A percentile compares a stretch with the other conserved stretches of the same genome.
Conservation (phyloP, 768 basidiomycete species). For the Suillus subluteus region DNA sequence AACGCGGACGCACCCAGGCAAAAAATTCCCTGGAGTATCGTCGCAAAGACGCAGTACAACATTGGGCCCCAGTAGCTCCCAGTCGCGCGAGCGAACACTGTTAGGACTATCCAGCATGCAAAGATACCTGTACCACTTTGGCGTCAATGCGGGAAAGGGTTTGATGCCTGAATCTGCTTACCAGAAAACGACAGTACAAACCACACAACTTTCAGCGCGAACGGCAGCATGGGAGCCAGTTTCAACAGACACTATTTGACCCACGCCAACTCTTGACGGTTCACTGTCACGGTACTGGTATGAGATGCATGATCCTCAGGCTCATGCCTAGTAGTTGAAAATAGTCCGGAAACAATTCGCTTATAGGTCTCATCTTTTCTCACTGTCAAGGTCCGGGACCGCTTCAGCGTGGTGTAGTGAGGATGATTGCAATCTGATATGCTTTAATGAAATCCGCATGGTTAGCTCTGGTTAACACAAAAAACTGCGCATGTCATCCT, state of each 20-base stretch:
- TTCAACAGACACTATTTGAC: background rate
- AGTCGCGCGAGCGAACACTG: slow-evolving; percentile 47
- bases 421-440: background rate
- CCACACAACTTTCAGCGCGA: slow-evolving; percentile 60
- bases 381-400: background rate
- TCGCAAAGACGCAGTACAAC: slow-evolving; percentile 52
- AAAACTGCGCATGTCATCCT: background rate
- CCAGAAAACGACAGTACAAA: slow-evolving; percentile 60
- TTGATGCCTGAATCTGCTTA: slow-evolving; percentile 23
- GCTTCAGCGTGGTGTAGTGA: background rate
- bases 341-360: background rate
- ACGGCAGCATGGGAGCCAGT: slow-evolving; percentile 50
- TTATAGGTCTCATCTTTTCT: background rate
- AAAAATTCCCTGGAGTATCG: slow-evolving; percentile 57
- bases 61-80: slow-evolving; percentile 52
- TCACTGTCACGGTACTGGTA: background rate
- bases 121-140: slow-evolving; percentile 45
- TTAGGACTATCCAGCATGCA: slow-evolving; percentile 52
- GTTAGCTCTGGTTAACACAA: background rate
- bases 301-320: background rate
- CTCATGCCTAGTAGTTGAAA: background rate
- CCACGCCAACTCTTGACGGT: background rate
- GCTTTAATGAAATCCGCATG: background rate
- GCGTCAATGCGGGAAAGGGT: background rate
- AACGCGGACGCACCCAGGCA: slow-evolving; percentile 52